Evolutionary conservation across 257 asterid genomes (phyloP).

Genomic region (Petunia axillaris): DNA sequence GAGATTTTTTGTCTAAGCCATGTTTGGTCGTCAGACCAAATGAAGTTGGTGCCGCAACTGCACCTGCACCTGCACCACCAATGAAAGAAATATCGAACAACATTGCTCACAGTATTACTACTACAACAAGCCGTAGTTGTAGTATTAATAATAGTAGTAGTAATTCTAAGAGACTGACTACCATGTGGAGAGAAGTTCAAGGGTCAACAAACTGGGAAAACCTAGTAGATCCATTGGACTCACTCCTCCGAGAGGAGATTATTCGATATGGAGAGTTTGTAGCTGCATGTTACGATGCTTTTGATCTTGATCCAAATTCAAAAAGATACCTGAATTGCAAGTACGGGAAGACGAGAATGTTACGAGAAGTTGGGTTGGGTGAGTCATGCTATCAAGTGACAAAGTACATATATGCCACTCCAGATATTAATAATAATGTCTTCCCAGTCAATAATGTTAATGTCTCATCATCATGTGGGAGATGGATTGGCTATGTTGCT

Average conservation of each 20-base stretch:
- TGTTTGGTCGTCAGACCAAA: neutral
- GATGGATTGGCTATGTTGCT: slow-evolving; percentile 72
- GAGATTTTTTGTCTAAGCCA: slow-evolving; percentile 4
- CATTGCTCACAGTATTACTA: neutral
- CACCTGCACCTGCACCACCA: neutral
- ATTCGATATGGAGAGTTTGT: slow-evolving; percentile 68
- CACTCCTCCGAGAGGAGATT: slow-evolving; percentile 54
- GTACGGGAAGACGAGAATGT: slow-evolving; percentile 47
- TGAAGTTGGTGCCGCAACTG: neutral
- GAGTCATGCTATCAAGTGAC: slow-evolving; percentile 58
- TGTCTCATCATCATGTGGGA: slow-evolving; percentile 29
- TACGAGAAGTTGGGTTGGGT: slow-evolving; percentile 49
- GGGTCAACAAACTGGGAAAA: slow-evolving; percentile 61
- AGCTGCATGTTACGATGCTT: slow-evolving; percentile 64
- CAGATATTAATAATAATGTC: slow-evolving; percentile 37
- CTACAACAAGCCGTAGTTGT: neutral
- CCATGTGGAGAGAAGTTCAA: slow-evolving; percentile 59
- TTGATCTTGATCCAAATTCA: slow-evolving; percentile 60
- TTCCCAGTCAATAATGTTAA: neutral
- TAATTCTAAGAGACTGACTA: slow-evolving; percentile 33
- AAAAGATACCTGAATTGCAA: slow-evolving; percentile 67
- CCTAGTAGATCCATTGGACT: slow-evolving; percentile 57
- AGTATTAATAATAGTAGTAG: neutral
- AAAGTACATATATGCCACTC: slow-evolving; percentile 65
- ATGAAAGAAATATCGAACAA: neutral